phyloP scores from a whole-genome alignment of 1,284 basidiomycete species.

The Puccinia horiana region DNA sequence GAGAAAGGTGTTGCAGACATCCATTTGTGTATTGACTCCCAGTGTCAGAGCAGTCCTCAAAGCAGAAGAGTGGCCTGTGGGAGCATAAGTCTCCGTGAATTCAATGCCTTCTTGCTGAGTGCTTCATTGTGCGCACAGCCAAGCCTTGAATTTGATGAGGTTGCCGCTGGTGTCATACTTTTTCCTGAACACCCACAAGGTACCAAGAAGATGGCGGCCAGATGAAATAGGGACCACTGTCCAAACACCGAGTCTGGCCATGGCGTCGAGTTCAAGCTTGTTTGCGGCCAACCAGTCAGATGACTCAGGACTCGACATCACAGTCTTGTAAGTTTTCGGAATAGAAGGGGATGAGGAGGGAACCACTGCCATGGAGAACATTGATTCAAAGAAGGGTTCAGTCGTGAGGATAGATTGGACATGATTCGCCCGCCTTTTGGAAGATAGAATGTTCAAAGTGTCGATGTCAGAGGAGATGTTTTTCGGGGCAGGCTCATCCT shows the following conservation, averaged over 20 bases:
- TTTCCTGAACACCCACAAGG: background rate
- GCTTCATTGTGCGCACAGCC: background rate
- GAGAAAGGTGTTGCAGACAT: background rate
- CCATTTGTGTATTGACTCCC: background rate
- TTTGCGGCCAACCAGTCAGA: background rate
- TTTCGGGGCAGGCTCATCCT: background rate
- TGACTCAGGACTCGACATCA: background rate
- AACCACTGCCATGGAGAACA: background rate
- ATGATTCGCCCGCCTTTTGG: background rate
- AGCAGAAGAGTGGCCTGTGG: background rate
- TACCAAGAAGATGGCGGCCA: background rate
- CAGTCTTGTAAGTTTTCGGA: background rate
- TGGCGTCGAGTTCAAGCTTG: background rate
- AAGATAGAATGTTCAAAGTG: background rate
- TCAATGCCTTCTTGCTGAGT: constrained; percentile 21
- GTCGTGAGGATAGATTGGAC: background rate
- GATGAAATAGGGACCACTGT: background rate
- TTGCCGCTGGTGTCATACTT: background rate
- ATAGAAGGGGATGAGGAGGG: background rate
- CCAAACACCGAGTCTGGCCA: background rate
- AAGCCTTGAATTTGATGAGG: constrained; percentile 8
- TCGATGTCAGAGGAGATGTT: constrained; percentile 25
- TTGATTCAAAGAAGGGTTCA: background rate
- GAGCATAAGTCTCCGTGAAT: constrained; percentile 12
- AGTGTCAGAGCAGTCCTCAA: background rate